phyloP scores from a whole-genome alignment of 768 basidiomycete species.

The Lactarius sp. region DNA sequence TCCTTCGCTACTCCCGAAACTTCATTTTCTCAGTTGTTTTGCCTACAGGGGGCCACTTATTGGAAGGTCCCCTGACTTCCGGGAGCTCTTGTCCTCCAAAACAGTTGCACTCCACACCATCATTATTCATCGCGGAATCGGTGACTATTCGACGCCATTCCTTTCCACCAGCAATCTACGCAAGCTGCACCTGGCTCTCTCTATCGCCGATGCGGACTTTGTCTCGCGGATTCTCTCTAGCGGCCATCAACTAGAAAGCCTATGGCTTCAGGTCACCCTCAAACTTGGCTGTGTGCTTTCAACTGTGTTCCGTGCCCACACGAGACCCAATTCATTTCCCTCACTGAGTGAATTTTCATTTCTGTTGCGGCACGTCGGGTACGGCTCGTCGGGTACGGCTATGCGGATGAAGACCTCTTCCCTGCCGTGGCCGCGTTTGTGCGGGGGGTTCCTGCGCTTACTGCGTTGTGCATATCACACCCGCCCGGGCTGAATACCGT shows the following conservation, averaged over 20 bases:
- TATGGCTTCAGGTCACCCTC: slow-evolving; percentile 53
- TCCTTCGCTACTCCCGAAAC: background rate
- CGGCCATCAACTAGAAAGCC: slow-evolving; percentile 59
- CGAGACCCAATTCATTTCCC: slow-evolving; percentile 39
- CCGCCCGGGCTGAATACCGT: slow-evolving; percentile 36
- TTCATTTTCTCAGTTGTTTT: slow-evolving; percentile 35
- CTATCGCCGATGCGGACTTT: slow-evolving; percentile 45
- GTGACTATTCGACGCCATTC: slow-evolving; percentile 44
- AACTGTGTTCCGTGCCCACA: slow-evolving; percentile 43
- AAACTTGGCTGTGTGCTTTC: slow-evolving; percentile 34
- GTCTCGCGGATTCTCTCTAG: slow-evolving; percentile 56
- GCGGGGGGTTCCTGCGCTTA: slow-evolving; percentile 47
- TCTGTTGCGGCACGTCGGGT: slow-evolving; percentile 28
- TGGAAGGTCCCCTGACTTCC: slow-evolving; percentile 37
- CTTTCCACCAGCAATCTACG: slow-evolving; percentile 62
- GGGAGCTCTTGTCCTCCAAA: slow-evolving; percentile 38
- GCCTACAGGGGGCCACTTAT: slow-evolving; percentile 28
- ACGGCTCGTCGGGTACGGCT: slow-evolving; percentile 29
- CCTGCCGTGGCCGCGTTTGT: slow-evolving; percentile 65
- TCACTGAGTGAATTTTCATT: slow-evolving; percentile 65
- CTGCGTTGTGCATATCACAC: slow-evolving; percentile 46
- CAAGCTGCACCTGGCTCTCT: slow-evolving; percentile 51
- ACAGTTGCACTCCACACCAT: slow-evolving; percentile 18
- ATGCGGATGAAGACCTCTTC: slow-evolving; percentile 57
- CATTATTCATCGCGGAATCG: slow-evolving; percentile 17